These are phyloP conservation scores for Linanthus parryae DNA, from an alignment of 148 eudicot species.

Conservation along the genomic window DNA sequence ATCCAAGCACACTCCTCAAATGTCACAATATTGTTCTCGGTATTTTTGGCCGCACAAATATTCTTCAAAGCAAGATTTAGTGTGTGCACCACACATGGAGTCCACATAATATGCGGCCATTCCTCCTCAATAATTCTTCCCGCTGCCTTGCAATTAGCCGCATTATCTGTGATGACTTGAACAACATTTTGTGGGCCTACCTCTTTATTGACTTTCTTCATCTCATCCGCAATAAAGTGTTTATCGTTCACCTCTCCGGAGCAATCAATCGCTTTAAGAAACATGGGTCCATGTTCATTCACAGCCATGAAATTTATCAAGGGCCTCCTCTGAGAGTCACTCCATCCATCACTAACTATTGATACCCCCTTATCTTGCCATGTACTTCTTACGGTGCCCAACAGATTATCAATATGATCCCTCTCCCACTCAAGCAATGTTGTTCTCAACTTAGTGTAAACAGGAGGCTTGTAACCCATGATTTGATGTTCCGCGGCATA, in stretches of 20 bases:
- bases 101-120: too few species aligned
- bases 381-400: constrained; percentile 1
- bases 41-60: too few species aligned
- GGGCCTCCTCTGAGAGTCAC: constrained; percentile 20
- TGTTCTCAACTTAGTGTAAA: constrained; percentile 13
- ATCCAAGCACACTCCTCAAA: too few species aligned
- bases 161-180: constrained; percentile 4
- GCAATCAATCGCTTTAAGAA: not conserved
- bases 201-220: not conserved
- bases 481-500: too few species aligned
- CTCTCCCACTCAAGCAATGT: constrained; percentile 14
- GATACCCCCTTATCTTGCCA: constrained; percentile 2
- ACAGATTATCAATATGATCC: constrained; percentile 4
- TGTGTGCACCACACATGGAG: too few species aligned
- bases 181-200: constrained; percentile 1
- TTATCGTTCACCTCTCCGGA: not conserved
- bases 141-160: too few species aligned
- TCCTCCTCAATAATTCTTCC: too few species aligned
- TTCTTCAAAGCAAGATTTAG: too few species aligned
- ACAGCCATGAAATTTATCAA: constrained; percentile 17
- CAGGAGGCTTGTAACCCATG: too few species aligned
- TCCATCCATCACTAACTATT: constrained; percentile 24
- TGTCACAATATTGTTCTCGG: too few species aligned
- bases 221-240: not conserved
- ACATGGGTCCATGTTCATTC: not conserved